Evolutionary conservation across 1,284 basidiomycete genomes (phyloP), one percentile per base, ranked within the genome.

Genomic region (Rhodotorula sp.): DNA sequence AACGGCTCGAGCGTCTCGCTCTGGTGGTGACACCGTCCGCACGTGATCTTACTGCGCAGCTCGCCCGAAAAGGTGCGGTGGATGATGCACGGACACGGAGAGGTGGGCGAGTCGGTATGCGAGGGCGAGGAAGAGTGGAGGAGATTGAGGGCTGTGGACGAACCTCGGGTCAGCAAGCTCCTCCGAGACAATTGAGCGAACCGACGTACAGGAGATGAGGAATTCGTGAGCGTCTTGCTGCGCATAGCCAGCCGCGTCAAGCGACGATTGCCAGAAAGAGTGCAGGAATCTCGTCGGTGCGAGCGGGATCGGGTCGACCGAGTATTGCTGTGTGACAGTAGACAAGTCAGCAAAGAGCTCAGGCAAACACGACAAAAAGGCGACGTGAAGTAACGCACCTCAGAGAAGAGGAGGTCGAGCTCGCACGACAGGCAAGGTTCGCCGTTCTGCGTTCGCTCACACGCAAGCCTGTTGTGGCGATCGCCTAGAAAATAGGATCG

Each of bases 221-320:
- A 80, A 80, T 82, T 95, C 93, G 82, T 96, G 92, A 0, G 93
- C 92, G 75, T 95, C 95, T 79, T 97, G 96, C 81, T 99, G 96
- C 0, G 92, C 89, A 77, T 97, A 91, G 2, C 92, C 93, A 13
- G 92, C 88, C 7, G 97, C 84, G 77, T 96, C 93, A 0, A 88
- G 81, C 5, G 90, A 90, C 42, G 89, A 88, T 75, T 90, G 88
- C 94, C 95, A 98, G 63, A 91, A 91, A 50, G 90, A 89, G 54
- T 89, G 87, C 17, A 97, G 86, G 81, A 98, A 91, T 4, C 89
- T 88, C 2, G 90, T 88, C 0, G 96, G 95, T 0, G 91, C 93
- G 77, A 88, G 91, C 0, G 93, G 89, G 1, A 84, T 80, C n/a
- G 84, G 82, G 72, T 89, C 87, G 12, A 87, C 85, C 0, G 88